Conservation (phyloP, 2,329 filamentous ascomycete species). For the Trichophaea hybrida region DNA sequence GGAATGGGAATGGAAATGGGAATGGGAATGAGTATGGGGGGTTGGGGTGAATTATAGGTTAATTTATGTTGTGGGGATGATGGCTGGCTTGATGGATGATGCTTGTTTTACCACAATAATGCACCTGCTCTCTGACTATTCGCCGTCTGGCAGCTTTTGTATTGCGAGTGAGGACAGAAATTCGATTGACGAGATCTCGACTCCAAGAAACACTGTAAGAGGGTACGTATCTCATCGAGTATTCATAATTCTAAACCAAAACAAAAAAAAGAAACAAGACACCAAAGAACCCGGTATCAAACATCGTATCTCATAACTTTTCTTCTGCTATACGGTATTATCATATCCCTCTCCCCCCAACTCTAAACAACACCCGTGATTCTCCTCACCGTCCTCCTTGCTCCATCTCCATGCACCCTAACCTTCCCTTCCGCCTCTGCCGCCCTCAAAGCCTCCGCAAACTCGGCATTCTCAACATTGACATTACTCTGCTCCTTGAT, state of each 20-base stretch:
- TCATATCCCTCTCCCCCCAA: not conserved
- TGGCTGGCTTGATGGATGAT: too few species aligned
- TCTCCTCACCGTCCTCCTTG: conserved; percentile 65
- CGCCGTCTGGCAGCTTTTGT: too few species aligned
- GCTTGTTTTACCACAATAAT: too few species aligned
- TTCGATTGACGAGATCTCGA: too few species aligned
- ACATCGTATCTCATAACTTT: not conserved
- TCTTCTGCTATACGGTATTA: not conserved
- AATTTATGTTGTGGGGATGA: too few species aligned
- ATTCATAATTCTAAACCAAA: not conserved
- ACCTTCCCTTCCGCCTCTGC: conserved; percentile 76
- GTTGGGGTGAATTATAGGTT: too few species aligned
- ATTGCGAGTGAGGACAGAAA: too few species aligned
- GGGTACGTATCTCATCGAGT: too few species aligned
- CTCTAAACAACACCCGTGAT: conserved; percentile 42
- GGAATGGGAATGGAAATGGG: too few species aligned
- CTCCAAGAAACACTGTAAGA: too few species aligned
- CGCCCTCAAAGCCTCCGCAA: conserved; percentile 62
- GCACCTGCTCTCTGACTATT: too few species aligned
- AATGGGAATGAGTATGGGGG: too few species aligned
- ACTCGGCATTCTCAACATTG: conserved; percentile 61
- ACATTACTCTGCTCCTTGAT: conserved; percentile 57
- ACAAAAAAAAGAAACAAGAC: not conserved
- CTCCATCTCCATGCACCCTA: conserved; percentile 69
- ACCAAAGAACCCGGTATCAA: not conserved